Evolutionary conservation across 768 basidiomycete species (phyloP).

Genomic region (Auricularia sp.): DNA sequence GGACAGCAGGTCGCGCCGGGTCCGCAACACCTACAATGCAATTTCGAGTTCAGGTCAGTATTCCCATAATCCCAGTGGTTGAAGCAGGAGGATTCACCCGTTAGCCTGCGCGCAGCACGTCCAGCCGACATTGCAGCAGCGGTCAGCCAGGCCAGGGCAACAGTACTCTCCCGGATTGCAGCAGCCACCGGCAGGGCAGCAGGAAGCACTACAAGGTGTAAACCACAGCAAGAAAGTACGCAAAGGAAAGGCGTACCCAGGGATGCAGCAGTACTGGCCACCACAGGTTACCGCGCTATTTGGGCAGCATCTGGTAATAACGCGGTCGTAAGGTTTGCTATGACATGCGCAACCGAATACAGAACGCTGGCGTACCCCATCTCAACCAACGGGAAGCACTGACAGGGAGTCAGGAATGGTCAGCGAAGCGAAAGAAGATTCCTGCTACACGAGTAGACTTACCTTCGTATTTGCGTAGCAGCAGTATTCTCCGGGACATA

Average conservation of each 20-base stretch:
- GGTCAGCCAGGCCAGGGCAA: neutral
- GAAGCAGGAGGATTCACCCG: neutral
- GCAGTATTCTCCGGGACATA: neutral
- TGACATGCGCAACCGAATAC: too few relatives aligned
- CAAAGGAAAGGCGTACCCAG: neutral
- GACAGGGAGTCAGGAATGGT: neutral
- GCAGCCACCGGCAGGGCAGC: neutral
- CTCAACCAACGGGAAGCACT: neutral
- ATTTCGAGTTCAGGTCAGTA: too few relatives aligned
- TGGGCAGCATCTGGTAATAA: neutral
- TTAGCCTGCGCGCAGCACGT: neutral
- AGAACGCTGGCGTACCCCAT: neutral
- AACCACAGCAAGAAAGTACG: neutral
- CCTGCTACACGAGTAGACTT: neutral
- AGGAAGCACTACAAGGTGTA: neutral
- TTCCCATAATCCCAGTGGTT: too few relatives aligned
- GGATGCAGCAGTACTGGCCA: neutral
- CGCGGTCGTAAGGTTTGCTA: too few relatives aligned
- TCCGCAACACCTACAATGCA: neutral
- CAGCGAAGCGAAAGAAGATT: neutral
- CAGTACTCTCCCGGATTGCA: neutral
- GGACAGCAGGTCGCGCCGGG: neutral
- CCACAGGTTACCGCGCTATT: neutral
- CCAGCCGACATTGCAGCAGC: neutral
- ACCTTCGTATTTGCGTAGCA: neutral